These are phyloP conservation scores for Kwoniella heveanensis DNA, from an alignment of 768 basidiomycete genomes.

Conservation along the genomic window DNA sequence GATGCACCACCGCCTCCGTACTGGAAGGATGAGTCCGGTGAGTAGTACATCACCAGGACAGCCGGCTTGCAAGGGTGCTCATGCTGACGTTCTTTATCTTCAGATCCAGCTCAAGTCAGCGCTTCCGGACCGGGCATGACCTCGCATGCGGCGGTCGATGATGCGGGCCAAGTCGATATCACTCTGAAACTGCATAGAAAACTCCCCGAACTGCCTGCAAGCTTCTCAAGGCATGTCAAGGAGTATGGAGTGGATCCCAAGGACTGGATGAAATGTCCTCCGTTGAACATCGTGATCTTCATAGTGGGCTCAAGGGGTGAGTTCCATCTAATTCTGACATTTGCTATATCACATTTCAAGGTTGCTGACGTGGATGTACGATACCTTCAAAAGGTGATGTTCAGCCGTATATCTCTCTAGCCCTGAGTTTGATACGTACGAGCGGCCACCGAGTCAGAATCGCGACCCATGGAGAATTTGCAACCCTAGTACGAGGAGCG, in stretches of 20 bases:
- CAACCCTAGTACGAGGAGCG: slow-evolving; percentile 60
- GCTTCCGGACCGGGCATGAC: not conserved
- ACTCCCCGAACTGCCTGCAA: not conserved
- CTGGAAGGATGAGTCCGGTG: not conserved
- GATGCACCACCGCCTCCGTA: not conserved
- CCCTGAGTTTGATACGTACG: slow-evolving; percentile 57
- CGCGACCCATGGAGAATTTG: slow-evolving; percentile 64
- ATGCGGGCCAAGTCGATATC: slow-evolving; percentile 6
- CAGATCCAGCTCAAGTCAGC: not conserved
- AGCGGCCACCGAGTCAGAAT: slow-evolving; percentile 65
- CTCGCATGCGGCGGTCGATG: not conserved
- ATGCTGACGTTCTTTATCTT: not conserved
- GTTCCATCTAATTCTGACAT: slow-evolving; percentile 24
- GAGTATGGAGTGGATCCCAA: slow-evolving; percentile 7
- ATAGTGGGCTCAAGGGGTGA: slow-evolving; percentile 68
- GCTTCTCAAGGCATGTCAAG: not conserved
- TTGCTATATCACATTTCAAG: not conserved
- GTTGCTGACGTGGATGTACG: not conserved
- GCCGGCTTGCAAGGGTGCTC: no score
- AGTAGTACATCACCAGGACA: not conserved
- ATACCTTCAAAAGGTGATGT: slow-evolving; percentile 62
- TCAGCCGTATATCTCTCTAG: slow-evolving; percentile 66
- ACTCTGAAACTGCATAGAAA: not conserved
- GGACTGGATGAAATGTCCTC: slow-evolving; percentile 17
- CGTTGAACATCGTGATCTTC: slow-evolving; percentile 66